phyloP scores from a whole-genome alignment of 2,329 filamentous ascomycete species.

The Pseudocercospora fijiensis region DNA sequence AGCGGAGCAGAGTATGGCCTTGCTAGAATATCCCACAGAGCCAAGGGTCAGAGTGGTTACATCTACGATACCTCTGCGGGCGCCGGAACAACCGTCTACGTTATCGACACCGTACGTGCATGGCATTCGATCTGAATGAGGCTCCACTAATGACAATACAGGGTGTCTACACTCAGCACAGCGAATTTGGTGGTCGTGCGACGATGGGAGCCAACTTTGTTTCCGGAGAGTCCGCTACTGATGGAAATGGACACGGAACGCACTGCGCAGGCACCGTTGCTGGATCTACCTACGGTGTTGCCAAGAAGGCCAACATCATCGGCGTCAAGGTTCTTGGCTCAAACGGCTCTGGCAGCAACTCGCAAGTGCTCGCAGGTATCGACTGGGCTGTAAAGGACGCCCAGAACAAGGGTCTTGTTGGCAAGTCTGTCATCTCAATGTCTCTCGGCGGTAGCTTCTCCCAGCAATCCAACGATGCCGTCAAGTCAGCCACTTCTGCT shows the following conservation, averaged over 20 bases:
- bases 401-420: slow-evolving; percentile 74
- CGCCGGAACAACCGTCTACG: slow-evolving; percentile 20
- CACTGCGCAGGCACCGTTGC: slow-evolving; percentile 84
- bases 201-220: slow-evolving; percentile 26
- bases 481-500: slow-evolving; percentile 38
- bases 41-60: slow-evolving; percentile 29
- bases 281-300: slow-evolving; percentile 53
- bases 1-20: slow-evolving; percentile 27
- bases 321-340: slow-evolving; percentile 53
- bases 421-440: slow-evolving; percentile 38
- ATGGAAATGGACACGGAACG: slow-evolving; percentile 61
- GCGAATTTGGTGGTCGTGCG: slow-evolving; percentile 42
- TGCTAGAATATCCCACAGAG: slow-evolving; percentile 25
- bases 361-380: slow-evolving; percentile 47
- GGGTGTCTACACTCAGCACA: slow-evolving; percentile 31
- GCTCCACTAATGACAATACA: not conserved
- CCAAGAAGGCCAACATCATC: slow-evolving; percentile 46
- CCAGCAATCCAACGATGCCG: slow-evolving; percentile 41
- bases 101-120: slow-evolving; percentile 29
- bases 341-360: slow-evolving; percentile 45
- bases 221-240: slow-evolving; percentile 39
- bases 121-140: not conserved
- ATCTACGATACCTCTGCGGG: slow-evolving; percentile 25
- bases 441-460: slow-evolving; percentile 44
- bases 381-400: slow-evolving; percentile 52